These are phyloP conservation scores for Boletus semigastroideus DNA, from an alignment of 1,284 basidiomycete species.

Conservation along the genomic window DNA sequence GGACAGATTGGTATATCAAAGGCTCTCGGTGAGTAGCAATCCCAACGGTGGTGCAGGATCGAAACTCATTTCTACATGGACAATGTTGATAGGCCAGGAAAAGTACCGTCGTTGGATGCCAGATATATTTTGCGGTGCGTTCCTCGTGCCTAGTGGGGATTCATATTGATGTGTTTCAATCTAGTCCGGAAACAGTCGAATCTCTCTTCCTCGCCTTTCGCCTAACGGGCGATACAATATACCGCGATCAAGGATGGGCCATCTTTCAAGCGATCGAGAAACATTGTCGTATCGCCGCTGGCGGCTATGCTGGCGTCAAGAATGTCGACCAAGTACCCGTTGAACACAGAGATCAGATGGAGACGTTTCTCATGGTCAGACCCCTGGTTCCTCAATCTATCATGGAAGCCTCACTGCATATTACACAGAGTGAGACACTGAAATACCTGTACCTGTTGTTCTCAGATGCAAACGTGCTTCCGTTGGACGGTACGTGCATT, in stretches of 20 bases:
- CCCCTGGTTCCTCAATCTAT: neutral
- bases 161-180: neutral
- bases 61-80: slow-evolving; percentile 7
- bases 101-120: slow-evolving; percentile 68
- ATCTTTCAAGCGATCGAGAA: slow-evolving; percentile 91
- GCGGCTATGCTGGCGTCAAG: slow-evolving; percentile 83
- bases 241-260: slow-evolving; percentile 84
- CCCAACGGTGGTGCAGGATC: neutral
- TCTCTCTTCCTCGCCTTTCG: slow-evolving; percentile 89
- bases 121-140: slow-evolving; percentile 83
- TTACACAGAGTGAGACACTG: slow-evolving; percentile 73
- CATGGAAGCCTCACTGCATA: neutral
- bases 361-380: slow-evolving; percentile 87
- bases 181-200: slow-evolving; percentile 91
- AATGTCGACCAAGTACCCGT: slow-evolving; percentile 80
- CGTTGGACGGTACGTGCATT: slow-evolving; percentile 64
- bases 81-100: slow-evolving; percentile 42
- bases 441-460: slow-evolving; percentile 95
- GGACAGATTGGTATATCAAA: slow-evolving; percentile 87
- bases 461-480: slow-evolving; percentile 68
- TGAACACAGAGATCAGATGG: slow-evolving; percentile 85
- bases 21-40: slow-evolving; percentile 49
- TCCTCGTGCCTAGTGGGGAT: neutral
- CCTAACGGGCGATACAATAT: slow-evolving; percentile 79
- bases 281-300: slow-evolving; percentile 71